Evolutionary conservation across 805 yeast genomes (phyloP).

Genomic region (Zygosaccharomyces pseudorouxii): DNA sequence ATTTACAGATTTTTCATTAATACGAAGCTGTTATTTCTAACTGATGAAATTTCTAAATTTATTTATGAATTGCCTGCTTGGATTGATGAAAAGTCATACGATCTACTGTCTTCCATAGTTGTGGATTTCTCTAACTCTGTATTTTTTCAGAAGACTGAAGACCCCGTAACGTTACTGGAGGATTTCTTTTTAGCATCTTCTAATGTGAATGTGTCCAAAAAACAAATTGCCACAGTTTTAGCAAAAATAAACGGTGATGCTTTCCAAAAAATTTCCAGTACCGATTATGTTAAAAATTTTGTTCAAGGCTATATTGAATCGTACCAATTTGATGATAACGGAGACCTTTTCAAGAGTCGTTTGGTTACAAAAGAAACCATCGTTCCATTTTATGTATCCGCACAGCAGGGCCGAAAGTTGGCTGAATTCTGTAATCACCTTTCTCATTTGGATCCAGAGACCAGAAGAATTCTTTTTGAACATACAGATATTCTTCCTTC

Average conservation of each 20-base stretch:
- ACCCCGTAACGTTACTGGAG: constrained; percentile 13
- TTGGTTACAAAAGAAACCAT: constrained; percentile 38
- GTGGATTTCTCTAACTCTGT: constrained; percentile 32
- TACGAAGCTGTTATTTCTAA: constrained; percentile 4
- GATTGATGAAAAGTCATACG: constrained; percentile 32
- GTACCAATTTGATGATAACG: constrained; percentile 30
- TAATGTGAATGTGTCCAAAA: constrained; percentile 17
- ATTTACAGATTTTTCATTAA: constrained; percentile 11
- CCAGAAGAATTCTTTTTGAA: constrained; percentile 11
- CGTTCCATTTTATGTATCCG: constrained; percentile 32
- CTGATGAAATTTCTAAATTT: constrained; percentile 32
- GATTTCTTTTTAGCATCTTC: constrained; percentile 22
- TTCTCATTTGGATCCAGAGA: constrained; percentile 10
- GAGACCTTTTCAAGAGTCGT: constrained; percentile 25
- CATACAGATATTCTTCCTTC: constrained; percentile 17
- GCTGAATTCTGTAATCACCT: constrained; percentile 22
- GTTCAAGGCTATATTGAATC: constrained; percentile 21
- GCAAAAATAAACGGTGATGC: constrained; percentile 13
- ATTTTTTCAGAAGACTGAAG: constrained; percentile 15
- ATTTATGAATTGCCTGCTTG: constrained; percentile 36
- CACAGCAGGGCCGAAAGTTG: constrained; percentile 20
- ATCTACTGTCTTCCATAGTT: constrained; percentile 34
- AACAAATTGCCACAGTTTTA: constrained; percentile 33
- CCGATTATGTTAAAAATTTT: constrained; percentile 21
- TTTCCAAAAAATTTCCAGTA: constrained; percentile 2